Evolutionary conservation across 345 rosid genomes (phyloP).

Genomic region (Populus nigra): DNA sequence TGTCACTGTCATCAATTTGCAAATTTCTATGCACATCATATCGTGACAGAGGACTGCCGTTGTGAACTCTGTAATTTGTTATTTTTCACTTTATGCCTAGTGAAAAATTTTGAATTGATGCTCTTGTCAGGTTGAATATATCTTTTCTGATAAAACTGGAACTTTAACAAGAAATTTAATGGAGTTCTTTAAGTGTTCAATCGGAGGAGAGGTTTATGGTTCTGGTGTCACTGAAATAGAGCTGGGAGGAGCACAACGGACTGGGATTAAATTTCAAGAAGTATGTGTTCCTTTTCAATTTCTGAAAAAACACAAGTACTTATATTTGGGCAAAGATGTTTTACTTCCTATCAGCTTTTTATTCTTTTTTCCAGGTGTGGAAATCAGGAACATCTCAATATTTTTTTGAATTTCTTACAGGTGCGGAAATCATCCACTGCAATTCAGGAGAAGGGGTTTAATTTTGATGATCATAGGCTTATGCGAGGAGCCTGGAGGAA

Average conservation of each 20-base stretch:
- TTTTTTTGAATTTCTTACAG: conserved; percentile 35
- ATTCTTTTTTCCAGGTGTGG: not conserved
- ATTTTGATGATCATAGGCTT: conserved; percentile 88
- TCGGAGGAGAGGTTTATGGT: conserved; percentile 94
- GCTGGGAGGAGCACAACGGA: conserved; percentile 66
- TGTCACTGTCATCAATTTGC: not conserved
- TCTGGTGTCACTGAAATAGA: conserved; percentile 93
- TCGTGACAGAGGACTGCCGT: not conserved
- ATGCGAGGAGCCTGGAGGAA: conserved; percentile 99
- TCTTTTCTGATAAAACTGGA: conserved; percentile 99
- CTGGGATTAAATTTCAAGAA: conserved; percentile 72
- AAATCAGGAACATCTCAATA: not conserved
- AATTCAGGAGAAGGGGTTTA: conserved; percentile 79
- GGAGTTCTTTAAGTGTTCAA: conserved; percentile 99
- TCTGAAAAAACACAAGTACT: not conserved
- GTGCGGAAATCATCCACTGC: conserved; percentile 45
- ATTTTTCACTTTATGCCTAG: not conserved
- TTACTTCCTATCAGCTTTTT: not conserved
- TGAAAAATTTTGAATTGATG: conserved; percentile 14
- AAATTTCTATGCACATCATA: not conserved
- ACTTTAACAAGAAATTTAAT: conserved; percentile 95
- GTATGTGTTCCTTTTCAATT: conserved; percentile 32
- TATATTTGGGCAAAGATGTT: not conserved
- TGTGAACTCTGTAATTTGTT: not conserved
- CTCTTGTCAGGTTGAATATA: conserved; percentile 82